phyloP scores from a whole-genome alignment of 2,329 filamentous ascomycete genomes.

The Botrytis aclada region DNA sequence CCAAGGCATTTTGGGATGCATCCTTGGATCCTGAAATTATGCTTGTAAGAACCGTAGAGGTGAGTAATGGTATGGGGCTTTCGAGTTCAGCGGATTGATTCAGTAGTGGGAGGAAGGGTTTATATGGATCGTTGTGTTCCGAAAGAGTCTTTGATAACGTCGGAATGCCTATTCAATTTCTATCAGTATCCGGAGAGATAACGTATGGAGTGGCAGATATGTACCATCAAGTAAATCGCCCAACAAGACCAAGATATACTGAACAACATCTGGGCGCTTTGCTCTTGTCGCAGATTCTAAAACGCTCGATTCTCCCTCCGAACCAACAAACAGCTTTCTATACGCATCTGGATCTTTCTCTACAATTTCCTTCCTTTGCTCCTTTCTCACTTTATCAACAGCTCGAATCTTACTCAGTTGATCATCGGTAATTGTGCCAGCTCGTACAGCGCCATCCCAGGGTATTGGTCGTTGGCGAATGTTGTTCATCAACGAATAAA shows the following conservation, averaged over 20 bases:
- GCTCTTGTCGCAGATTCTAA: slow-evolving; percentile 69
- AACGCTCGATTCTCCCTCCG: slow-evolving; percentile 65
- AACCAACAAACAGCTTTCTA: slow-evolving; percentile 74
- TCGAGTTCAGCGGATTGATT: slow-evolving; percentile 62
- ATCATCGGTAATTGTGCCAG: slow-evolving; percentile 87
- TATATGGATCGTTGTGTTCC: slow-evolving; percentile 72
- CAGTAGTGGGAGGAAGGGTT: slow-evolving; percentile 79
- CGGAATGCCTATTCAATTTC: slow-evolving; percentile 63
- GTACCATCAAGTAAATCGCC: slow-evolving; percentile 83
- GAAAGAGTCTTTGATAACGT: slow-evolving; percentile 73
- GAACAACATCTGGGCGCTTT: slow-evolving; percentile 85
- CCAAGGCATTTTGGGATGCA: slow-evolving; percentile 59
- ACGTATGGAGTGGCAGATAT: background rate
- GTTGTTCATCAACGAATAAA: slow-evolving; percentile 89
- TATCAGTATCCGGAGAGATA: slow-evolving; percentile 14
- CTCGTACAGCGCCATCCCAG: slow-evolving; percentile 94
- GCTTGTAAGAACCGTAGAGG: slow-evolving; percentile 79
- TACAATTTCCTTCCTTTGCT: slow-evolving; percentile 79
- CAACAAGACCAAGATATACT: slow-evolving; percentile 89
- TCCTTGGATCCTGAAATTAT: slow-evolving; percentile 66
- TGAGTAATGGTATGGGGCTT: slow-evolving; percentile 84
- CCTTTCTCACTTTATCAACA: slow-evolving; percentile 93
- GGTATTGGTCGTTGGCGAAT: slow-evolving; percentile 93
- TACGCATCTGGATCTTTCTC: slow-evolving; percentile 79
- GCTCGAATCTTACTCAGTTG: slow-evolving; percentile 95